phyloP scores from a whole-genome alignment of 2,329 filamentous ascomycete species.

The Chrysoporthe cubensis region DNA sequence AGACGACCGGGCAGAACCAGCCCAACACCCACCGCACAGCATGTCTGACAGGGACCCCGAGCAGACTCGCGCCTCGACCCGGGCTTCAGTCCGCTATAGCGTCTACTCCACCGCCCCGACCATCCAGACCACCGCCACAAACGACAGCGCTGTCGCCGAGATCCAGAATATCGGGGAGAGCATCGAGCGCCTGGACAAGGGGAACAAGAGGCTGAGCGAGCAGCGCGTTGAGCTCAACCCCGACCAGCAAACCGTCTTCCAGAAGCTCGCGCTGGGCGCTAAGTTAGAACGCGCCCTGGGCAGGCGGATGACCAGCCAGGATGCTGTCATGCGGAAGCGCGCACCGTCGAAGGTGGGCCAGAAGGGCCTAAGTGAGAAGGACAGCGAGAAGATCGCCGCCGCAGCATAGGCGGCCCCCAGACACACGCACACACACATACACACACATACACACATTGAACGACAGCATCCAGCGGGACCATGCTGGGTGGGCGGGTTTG shows the following conservation, averaged over 20 bases:
- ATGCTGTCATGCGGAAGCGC: conserved; percentile 77
- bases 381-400: conserved; percentile 33
- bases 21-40: neutral
- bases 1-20: neutral
- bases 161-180: conserved; percentile 75
- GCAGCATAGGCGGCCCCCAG: conserved; percentile 24
- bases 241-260: conserved; percentile 80
- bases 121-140: conserved; percentile 60
- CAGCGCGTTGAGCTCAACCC: conserved; percentile 81
- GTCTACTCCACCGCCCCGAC: conserved; percentile 64
- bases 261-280: conserved; percentile 84
- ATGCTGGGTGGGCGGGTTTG: neutral
- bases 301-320: conserved; percentile 84
- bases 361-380: conserved; percentile 44
- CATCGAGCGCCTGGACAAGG: conserved; percentile 88
- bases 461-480: neutral
- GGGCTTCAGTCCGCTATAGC: conserved; percentile 61
- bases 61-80: conserved; percentile 58
- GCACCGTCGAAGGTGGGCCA: conserved; percentile 32
- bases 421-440: neutral
- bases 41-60: conserved; percentile 22
- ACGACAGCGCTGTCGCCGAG: conserved; percentile 60
- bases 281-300: conserved; percentile 89
- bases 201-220: conserved; percentile 66
- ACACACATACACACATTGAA: neutral